Conservation (phyloP, 2,329 filamentous ascomycete genomes). For the Ceratocystis papillata region DNA sequence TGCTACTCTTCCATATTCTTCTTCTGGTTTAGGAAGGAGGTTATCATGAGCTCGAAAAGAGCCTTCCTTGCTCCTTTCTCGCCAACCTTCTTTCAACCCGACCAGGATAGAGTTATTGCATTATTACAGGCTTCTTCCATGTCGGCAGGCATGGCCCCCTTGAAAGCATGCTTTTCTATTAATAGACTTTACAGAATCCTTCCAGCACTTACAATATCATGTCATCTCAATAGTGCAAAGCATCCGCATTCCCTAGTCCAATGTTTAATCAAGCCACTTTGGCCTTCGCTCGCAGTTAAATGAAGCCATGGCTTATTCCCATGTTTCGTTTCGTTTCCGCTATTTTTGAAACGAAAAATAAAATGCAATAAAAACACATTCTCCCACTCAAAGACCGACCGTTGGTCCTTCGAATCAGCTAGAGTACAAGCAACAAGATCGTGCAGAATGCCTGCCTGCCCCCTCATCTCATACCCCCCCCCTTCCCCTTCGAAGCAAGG, state of each 20-base stretch:
- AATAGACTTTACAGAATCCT: neutral
- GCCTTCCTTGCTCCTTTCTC: neutral
- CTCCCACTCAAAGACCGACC: no score
- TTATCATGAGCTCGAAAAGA: neutral
- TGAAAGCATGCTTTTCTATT: neutral
- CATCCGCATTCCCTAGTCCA: neutral
- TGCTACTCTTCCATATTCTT: neutral
- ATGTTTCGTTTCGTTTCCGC: conserved; percentile 4
- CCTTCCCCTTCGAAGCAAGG: neutral
- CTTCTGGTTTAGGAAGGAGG: neutral
- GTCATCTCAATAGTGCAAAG: neutral
- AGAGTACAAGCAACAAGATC: neutral
- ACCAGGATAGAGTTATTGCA: neutral
- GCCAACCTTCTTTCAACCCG: neutral
- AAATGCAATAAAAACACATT: neutral
- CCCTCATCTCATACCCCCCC: neutral
- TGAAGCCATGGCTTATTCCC: neutral
- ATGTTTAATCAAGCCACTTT: conserved; percentile 9
- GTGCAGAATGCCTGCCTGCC: neutral
- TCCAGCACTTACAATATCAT: conserved; percentile 2
- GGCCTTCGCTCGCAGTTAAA: neutral
- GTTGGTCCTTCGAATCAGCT: neutral
- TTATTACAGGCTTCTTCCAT: neutral
- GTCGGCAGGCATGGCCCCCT: neutral
- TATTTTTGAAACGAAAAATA: neutral